These are phyloP conservation scores for Monoraphidium neglectum DNA, from an alignment of 139 green algal species.

Conservation along the genomic window DNA sequence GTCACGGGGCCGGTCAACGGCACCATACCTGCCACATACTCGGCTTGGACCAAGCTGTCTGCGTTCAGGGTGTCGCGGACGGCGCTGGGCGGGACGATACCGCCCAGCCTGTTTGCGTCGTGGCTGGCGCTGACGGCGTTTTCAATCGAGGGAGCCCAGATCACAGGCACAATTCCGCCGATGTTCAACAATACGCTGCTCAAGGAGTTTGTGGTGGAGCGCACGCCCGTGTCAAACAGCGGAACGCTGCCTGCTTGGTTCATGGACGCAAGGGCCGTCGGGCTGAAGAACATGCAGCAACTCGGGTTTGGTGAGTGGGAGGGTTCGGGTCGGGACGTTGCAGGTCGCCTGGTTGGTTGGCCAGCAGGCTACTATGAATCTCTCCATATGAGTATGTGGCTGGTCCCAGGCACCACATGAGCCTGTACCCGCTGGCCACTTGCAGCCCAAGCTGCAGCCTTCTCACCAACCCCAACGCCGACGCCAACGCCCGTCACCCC, in stretches of 20 bases:
- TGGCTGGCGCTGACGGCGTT: constrained; percentile 3
- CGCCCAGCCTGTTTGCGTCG: not conserved
- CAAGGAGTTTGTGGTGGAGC: not conserved
- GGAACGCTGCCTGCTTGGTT: not conserved
- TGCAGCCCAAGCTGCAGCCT: too few species aligned
- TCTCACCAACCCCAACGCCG: too few species aligned
- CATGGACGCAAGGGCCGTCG: not conserved
- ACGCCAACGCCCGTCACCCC: too few species aligned
- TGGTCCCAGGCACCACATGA: too few species aligned
- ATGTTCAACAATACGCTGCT: constrained; percentile 15
- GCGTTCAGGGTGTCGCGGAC: constrained; percentile 11
- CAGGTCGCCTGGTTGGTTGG: too few species aligned
- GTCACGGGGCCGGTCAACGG: not conserved
- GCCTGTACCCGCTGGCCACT: too few species aligned
- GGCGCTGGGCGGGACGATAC: constrained; percentile 20
- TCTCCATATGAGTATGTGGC: too few species aligned
- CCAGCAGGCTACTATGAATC: too few species aligned
- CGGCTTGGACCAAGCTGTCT: not conserved
- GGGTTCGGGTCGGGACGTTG: not conserved
- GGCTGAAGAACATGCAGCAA: not conserved
- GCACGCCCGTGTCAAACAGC: constrained; percentile 1
- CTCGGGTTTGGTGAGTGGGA: constrained; percentile 10
- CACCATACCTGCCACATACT: not conserved
- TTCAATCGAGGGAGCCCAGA: constrained; percentile 7
- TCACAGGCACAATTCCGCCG: constrained; percentile 21